Evolutionary conservation across 768 basidiomycete genomes (phyloP).

Genomic region (Naganishia friedmannii): DNA sequence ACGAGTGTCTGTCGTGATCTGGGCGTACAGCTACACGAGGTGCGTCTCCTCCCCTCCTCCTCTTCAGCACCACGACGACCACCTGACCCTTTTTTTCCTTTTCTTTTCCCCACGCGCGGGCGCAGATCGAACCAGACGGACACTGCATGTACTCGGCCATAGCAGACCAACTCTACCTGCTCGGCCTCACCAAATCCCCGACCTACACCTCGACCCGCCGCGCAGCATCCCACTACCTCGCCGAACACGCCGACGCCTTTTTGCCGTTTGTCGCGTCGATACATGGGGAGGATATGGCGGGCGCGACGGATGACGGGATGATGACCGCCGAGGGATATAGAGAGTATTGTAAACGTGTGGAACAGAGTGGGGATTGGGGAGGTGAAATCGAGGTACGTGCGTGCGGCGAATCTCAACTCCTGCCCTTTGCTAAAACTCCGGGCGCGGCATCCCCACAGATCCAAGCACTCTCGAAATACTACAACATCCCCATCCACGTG

Average conservation of each 20-base stretch:
- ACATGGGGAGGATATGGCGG: conserved; percentile 65
- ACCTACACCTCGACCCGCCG: conserved; percentile 55
- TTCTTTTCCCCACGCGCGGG: background rate
- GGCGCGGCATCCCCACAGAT: conserved; percentile 57
- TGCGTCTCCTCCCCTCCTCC: conserved; percentile 26
- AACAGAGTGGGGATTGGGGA: conserved; percentile 87
- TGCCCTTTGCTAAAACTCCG: no score
- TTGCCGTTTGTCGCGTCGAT: conserved; percentile 81
- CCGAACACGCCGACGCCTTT: conserved; percentile 79
- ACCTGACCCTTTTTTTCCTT: background rate
- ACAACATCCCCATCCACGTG: conserved; percentile 81
- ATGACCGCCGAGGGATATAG: conserved; percentile 65
- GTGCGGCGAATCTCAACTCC: no score
- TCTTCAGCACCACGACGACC: background rate
- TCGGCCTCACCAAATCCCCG: conserved; percentile 56
- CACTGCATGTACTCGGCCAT: conserved; percentile 94
- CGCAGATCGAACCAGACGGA: conserved; percentile 85
- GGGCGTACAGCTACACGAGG: conserved; percentile 48
- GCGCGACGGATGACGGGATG: conserved; percentile 64
- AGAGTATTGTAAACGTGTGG: conserved; percentile 72
- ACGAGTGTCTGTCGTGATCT: conserved; percentile 43
- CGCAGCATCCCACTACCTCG: conserved; percentile 77
- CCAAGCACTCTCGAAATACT: conserved; percentile 76
- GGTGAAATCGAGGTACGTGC: conserved; percentile 77
- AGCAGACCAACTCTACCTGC: conserved; percentile 81